These are phyloP conservation scores for Xylaria sp. DNA, from an alignment of 2,329 filamentous ascomycete genomes.

Conservation along the genomic window DNA sequence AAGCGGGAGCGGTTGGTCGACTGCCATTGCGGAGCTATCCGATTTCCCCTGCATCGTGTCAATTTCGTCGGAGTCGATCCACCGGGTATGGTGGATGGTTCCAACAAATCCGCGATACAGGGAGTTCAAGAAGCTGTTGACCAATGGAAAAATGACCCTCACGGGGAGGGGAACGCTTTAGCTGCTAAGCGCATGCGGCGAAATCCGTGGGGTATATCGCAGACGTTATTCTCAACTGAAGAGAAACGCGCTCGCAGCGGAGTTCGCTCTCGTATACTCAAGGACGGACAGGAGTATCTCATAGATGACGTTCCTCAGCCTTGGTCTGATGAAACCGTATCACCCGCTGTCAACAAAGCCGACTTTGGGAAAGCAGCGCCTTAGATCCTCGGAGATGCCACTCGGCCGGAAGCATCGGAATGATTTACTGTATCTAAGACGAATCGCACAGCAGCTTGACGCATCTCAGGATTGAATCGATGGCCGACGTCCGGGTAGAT, in stretches of 20 bases:
- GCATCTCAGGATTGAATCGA: conserved; percentile 75
- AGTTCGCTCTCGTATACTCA: conserved; percentile 50
- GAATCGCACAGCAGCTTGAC: conserved; percentile 72
- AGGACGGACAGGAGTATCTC: conserved; percentile 55
- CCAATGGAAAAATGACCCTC: conserved; percentile 65
- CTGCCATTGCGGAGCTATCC: conserved; percentile 72
- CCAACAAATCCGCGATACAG: conserved; percentile 55
- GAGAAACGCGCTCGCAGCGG: conserved; percentile 53
- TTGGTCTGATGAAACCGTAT: conserved; percentile 49
- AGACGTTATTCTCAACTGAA: conserved; percentile 57
- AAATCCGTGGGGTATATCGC: conserved; percentile 61
- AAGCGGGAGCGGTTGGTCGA: conserved; percentile 72
- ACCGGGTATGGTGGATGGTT: conserved; percentile 55
- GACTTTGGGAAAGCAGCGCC: conserved; percentile 10
- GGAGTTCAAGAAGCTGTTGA: conserved; percentile 57
- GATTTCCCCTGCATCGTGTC: conserved; percentile 60
- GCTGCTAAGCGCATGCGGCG: conserved; percentile 60
- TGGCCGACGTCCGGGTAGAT: conserved; percentile 77
- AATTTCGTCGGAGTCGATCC: conserved; percentile 74
- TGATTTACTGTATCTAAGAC: conserved; percentile 61
- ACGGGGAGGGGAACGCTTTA: conserved; percentile 59
- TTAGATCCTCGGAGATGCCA: conserved; percentile 45
- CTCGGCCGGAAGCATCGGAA: conserved; percentile 46
- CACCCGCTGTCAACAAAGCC: not conserved
- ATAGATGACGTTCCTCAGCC: conserved; percentile 54